Evolutionary conservation across 345 rosid genomes (phyloP), one percentile per base, ranked within the genome.

Genomic region (Hypericum androsaemum): DNA sequence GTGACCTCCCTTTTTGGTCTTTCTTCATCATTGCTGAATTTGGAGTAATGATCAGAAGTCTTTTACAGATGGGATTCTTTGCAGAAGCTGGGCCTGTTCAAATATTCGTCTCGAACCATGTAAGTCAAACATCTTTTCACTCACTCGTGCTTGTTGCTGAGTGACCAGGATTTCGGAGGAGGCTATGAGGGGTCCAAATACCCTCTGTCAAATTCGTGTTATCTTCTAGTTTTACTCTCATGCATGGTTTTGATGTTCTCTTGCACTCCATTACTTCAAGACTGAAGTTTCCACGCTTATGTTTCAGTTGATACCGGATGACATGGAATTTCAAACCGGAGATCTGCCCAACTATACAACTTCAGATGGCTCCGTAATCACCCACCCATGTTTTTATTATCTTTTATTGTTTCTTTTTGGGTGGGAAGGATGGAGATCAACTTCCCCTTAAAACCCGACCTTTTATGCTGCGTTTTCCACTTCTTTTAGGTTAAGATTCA

Each of bases 71-170:
- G 96, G 98, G 98, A 35, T 90, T 87, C 69, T 90, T 84, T 16
- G 98, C 96, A 0, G 96, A 87, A 57, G 95, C 95, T 62, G 95
- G 96, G 0, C 98, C 96, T n/a, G 96, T 90, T 75, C 95, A 90
- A 75, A 77, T 90, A 49, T 90, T 90, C 65, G 89, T 87, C 68
- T 90, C 98, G 12, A 90, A 82, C 69, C 98, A 90, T 63, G 98
- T 84, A 57, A 78, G 89, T 65, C 41, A 7, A 41, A 37, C 41
- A 32, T 12, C 15, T 39, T 1, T 6, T 7, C 8, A 48, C 41
- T 5, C 47, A 11, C 39, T 7, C 12, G 14, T 12, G 50, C 22
- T 8, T 13, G 10, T 6, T 5, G 50, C 22, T 46, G 16, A 46
- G 8, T 46, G 50, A 46, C 22, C 32, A 22, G 32, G 32, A 22